Conservation (phyloP, 768 basidiomycete species). For the Hygrocybe punicea region DNA sequence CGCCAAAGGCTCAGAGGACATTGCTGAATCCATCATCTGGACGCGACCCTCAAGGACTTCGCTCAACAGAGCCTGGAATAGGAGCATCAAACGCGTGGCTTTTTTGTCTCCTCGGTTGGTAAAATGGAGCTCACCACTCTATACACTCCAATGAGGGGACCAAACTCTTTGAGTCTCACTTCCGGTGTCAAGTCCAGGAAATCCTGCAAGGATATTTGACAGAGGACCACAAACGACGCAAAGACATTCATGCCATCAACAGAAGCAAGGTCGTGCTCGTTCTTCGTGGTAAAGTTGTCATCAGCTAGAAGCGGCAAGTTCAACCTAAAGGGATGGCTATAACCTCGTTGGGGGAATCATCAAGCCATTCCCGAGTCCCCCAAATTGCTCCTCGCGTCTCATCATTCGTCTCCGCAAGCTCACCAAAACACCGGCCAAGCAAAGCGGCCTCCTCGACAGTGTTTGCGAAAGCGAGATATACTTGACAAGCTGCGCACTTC, state of each 20-base stretch:
- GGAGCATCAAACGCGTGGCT: not conserved
- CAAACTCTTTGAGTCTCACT: slow-evolving; percentile 45
- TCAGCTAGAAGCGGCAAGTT: not conserved
- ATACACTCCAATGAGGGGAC: slow-evolving; percentile 45
- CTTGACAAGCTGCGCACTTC: slow-evolving; percentile 41
- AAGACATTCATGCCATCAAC: slow-evolving; percentile 68
- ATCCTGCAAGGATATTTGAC: slow-evolving; percentile 49
- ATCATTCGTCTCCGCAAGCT: slow-evolving; percentile 50
- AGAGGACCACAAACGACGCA: slow-evolving; percentile 62
- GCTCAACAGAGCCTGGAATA: not conserved
- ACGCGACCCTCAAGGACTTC: not conserved
- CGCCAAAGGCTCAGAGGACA: not conserved
- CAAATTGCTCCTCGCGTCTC: slow-evolving; percentile 46
- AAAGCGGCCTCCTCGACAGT: slow-evolving; percentile 55
- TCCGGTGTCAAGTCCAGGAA: slow-evolving; percentile 53
- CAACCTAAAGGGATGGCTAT: slow-evolving; percentile 17
- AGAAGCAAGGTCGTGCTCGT: slow-evolving; percentile 55
- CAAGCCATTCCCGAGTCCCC: slow-evolving; percentile 63
- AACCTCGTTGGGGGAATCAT: slow-evolving; percentile 39
- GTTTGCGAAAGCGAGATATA: slow-evolving; percentile 63
- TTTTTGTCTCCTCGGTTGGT: too few species aligned
- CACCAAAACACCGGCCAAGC: slow-evolving; percentile 55
- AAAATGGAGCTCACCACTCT: slow-evolving; percentile 46
- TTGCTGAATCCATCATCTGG: not conserved
- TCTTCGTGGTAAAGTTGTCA: slow-evolving; percentile 36